Evolutionary conservation across 805 yeast species (phyloP).

Genomic region (Wickerhamomyces canadensis): DNA sequence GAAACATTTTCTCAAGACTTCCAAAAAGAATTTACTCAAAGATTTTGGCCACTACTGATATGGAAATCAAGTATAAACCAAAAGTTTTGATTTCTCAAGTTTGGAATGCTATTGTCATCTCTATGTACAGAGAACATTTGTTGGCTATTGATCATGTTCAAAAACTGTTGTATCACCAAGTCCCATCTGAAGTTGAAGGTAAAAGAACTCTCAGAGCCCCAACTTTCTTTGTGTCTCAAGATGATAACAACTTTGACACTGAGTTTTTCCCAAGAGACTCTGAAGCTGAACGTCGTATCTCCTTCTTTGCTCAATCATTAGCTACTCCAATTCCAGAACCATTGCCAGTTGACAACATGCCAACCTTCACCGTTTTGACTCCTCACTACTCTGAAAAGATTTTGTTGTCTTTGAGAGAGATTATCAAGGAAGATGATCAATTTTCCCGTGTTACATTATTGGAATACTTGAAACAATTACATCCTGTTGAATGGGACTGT

Average conservation of each 20-base stretch:
- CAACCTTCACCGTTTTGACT: slow-evolving; percentile 93
- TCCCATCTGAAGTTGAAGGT: slow-evolving; percentile 96
- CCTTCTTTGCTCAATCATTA: slow-evolving; percentile 97
- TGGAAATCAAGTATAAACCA: slow-evolving; percentile 99
- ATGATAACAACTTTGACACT: slow-evolving; percentile 85
- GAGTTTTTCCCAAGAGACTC: slow-evolving; percentile 96
- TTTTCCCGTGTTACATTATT: slow-evolving; percentile 89
- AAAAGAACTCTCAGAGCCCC: slow-evolving; percentile 98
- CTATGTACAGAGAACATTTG: slow-evolving; percentile 99
- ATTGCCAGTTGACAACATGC: slow-evolving; percentile 98
- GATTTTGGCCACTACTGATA: slow-evolving; percentile 95
- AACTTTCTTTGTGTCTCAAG: slow-evolving; percentile 96
- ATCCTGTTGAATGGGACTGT: slow-evolving; percentile 97
- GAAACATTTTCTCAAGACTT: slow-evolving; percentile 94
- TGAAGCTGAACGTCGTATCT: slow-evolving; percentile 99
- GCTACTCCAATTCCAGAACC: slow-evolving; percentile 99
- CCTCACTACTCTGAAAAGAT: slow-evolving; percentile 98
- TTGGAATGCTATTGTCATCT: slow-evolving; percentile 98
- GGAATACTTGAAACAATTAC: slow-evolving; percentile 91
- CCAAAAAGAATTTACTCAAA: slow-evolving; percentile 99
- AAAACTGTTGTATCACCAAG: slow-evolving; percentile 95
- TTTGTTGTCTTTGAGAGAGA: slow-evolving; percentile 86
- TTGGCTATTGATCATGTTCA: slow-evolving; percentile 98
- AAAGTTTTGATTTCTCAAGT: slow-evolving; percentile 97
- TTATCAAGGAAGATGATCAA: slow-evolving; percentile 95